Base-by-base conservation (phyloP, 176 grass and related monocot genomes). In the Tillandsia fasciculata region DNA sequence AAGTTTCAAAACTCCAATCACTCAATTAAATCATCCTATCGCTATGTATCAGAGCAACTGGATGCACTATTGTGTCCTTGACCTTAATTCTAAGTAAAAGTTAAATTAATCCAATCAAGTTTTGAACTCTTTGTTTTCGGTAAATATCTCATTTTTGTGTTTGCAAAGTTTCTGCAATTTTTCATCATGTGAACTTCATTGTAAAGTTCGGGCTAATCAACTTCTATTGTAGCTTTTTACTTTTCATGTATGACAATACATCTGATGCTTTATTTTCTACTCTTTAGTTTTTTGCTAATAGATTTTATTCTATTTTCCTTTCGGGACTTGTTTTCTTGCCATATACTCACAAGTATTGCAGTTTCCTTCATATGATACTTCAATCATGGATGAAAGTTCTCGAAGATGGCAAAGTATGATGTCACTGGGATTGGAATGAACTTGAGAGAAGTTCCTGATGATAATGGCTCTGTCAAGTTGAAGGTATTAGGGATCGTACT, bases 361-460 rank as follows among this genome's bases (percentile, higher is more conserved):
- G 59, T 84, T 84, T 69, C 76, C 78, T 72, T 94, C 78, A 73
- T 87, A 71, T 82, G 57, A 74, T 76, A 52, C 69, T 82, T 76
- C 76, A 70, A 79, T 79, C 29, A 52, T 51, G 20, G 42, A 72
- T n/a, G 74, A 70, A 90, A 99, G 89, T 99, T 99, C 76, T 87
- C 87, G 12, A 93, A 93, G 80, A 99, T 99, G 94, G 86, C 82
- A 13, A 99, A 99, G 74, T 93, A 99, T 72, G 89, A 99, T 67
- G 82, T 99, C 70, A 99, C 82, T 12, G 84, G 94, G 13, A 84
- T 99, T 76, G 94, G 89, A 77, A 63, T 93, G 74, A 93, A 99
- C 80, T 70, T 99, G 83, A 90, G 87, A 69, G 89, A 93, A 79
- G 71, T 99, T 68, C 87, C 79, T 23, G 82, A 87, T 73, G 71